phyloP scores from a whole-genome alignment of 805 yeast genomes.

The Clavispora phyllophila region DNA sequence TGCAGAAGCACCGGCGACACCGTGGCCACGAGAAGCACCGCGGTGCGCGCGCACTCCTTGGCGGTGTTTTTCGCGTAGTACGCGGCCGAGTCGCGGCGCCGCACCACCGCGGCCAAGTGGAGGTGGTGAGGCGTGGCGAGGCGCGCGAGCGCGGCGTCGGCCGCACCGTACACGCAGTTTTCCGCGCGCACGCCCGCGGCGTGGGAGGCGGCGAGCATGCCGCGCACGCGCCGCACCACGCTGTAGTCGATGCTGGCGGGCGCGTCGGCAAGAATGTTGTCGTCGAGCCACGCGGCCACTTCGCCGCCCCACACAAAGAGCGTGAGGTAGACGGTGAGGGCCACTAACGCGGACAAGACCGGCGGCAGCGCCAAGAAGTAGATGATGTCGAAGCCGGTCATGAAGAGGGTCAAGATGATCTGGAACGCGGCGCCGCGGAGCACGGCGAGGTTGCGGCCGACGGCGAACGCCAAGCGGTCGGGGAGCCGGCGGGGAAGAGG shows the following conservation, averaged over 20 bases:
- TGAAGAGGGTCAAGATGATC: background rate
- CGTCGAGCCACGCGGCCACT: slow-evolving; percentile 12
- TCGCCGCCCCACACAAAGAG: slow-evolving; percentile 9
- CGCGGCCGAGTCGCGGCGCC: background rate
- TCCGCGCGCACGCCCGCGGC: background rate
- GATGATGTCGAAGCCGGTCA: slow-evolving; percentile 5
- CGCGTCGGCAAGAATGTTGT: slow-evolving; percentile 4
- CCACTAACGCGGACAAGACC: slow-evolving; percentile 4
- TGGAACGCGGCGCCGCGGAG: background rate
- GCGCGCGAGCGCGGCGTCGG: background rate
- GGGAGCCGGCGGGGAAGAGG: background rate
- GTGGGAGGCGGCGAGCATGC: slow-evolving; percentile 3
- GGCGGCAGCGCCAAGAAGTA: slow-evolving; percentile 3
- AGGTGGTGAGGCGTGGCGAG: slow-evolving; percentile 2
- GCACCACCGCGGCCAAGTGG: slow-evolving; percentile 2
- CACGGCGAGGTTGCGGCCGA: background rate
- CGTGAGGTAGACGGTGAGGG: slow-evolving; percentile 1
- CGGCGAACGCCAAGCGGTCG: background rate
- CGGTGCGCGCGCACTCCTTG: background rate
- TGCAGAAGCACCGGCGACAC: background rate
- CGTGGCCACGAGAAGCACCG: background rate
- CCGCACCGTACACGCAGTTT: background rate
- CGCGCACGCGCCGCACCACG: slow-evolving; percentile 3
- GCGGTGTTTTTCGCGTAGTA: background rate
- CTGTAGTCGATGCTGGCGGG: slow-evolving; percentile 6